Evolutionary conservation across 2,329 filamentous ascomycete genomes (phyloP).

Genomic region (Fusarium nygamai): DNA sequence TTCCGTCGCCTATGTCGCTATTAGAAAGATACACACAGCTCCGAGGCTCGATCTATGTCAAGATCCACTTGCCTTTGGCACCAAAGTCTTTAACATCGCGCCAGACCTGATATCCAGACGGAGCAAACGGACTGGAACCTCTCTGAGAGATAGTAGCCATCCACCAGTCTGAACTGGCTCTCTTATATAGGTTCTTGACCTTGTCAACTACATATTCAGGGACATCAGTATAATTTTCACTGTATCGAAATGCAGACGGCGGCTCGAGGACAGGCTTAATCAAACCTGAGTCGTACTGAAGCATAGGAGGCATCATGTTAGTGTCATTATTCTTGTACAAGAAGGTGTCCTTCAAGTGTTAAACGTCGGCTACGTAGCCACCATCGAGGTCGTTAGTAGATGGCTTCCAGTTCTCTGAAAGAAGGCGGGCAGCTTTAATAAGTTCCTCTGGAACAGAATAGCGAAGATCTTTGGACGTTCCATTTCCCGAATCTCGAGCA

Average conservation of each 20-base stretch:
- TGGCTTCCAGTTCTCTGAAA: background rate
- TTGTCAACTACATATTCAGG: background rate
- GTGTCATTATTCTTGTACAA: background rate
- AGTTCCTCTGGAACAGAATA: background rate
- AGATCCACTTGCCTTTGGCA: conserved; percentile 25
- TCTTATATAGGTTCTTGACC: background rate
- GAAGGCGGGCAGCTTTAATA: background rate
- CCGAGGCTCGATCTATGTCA: background rate
- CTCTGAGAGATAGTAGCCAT: background rate
- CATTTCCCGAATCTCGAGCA: background rate
- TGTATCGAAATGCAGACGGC: background rate
- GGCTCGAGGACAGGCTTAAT: background rate
- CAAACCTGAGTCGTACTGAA: background rate
- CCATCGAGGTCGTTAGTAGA: background rate
- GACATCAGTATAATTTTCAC: background rate
- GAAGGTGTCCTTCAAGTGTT: background rate
- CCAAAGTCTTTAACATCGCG: conserved; percentile 56
- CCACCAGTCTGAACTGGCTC: background rate
- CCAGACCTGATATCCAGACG: conserved; percentile 4
- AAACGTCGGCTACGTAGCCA: background rate
- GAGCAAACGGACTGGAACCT: background rate
- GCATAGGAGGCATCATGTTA: background rate
- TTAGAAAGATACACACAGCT: background rate
- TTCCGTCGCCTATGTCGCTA: conserved; percentile 30
- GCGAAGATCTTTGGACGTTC: background rate